phyloP scores from a whole-genome alignment of 108 stramenopile species.

The Schizochytrium sp. region DNA sequence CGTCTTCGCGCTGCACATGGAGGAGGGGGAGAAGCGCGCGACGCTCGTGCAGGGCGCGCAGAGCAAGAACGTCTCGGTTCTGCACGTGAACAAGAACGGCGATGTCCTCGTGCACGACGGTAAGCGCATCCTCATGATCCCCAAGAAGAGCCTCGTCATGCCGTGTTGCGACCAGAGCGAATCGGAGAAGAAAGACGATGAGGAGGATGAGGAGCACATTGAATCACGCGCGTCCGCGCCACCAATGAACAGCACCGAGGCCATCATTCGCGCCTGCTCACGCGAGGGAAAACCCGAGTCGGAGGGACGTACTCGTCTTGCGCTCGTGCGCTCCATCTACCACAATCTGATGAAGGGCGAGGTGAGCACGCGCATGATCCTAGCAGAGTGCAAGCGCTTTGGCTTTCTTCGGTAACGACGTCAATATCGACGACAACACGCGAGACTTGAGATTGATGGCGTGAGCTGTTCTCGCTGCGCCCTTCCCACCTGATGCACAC shows the following conservation, averaged over 20 bases:
- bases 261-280: background rate
- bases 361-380: background rate
- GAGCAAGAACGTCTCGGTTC: conserved; percentile 41
- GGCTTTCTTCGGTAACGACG: background rate
- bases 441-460: too few relatives aligned
- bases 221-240: background rate
- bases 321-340: background rate
- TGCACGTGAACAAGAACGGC: conserved; percentile 50
- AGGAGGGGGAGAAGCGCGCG: conserved; percentile 4
- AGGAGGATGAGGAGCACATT: background rate
- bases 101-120: conserved; percentile 47
- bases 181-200: background rate
- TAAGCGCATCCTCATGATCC: conserved; percentile 38
- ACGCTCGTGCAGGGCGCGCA: background rate
- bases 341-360: background rate
- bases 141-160: background rate
- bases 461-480: too few relatives aligned
- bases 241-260: background rate
- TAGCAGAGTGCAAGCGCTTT: background rate
- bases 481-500: too few relatives aligned
- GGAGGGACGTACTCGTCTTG: background rate
- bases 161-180: too few relatives aligned
- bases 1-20: background rate
- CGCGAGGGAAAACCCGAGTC: background rate
- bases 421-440: background rate